Percentiles rank a stretch among this genome's conserved stretches.
Evolutionary conservation across 176 grass and related monocot species (phyloP).

Genomic region (Lolium rigidum): DNA sequence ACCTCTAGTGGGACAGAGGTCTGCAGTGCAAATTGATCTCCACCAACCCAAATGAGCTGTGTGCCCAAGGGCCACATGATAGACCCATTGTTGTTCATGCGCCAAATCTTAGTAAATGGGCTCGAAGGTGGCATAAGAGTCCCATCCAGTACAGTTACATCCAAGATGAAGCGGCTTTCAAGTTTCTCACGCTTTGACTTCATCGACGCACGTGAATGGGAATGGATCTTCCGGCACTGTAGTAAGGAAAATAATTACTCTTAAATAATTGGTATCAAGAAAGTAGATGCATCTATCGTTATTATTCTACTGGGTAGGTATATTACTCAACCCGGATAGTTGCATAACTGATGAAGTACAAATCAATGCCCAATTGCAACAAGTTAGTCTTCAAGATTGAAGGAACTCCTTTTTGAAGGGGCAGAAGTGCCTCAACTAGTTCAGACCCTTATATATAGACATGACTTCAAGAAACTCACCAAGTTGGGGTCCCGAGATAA

Average conservation of each 20-base stretch:
- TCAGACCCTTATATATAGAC: not conserved
- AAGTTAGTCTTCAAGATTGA: not conserved
- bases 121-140: slow-evolving; percentile 76
- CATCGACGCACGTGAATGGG: slow-evolving; percentile 34
- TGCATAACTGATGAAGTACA: not conserved
- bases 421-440: slow-evolving; percentile 1
- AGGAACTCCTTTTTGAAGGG: not conserved
- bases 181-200: slow-evolving; percentile 70
- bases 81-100: slow-evolving; percentile 87
- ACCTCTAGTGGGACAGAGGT: slow-evolving; percentile 75
- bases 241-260: slow-evolving; percentile 7
- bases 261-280: not conserved
- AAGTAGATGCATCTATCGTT: not conserved
- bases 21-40: slow-evolving; percentile 66
- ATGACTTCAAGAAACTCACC: slow-evolving; percentile 46
- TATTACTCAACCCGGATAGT: not conserved
- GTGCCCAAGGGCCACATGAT: slow-evolving; percentile 77
- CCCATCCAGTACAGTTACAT: slow-evolving; percentile 85
- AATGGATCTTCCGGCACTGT: slow-evolving; percentile 50
- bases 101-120: slow-evolving; percentile 92
- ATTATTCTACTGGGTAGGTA: not conserved
- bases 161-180: slow-evolving; percentile 87
- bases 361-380: not conserved
- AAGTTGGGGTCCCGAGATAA: slow-evolving; percentile 31
- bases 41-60: slow-evolving; percentile 86